Base-by-base conservation (phyloP, 768 basidiomycete genomes). In the Pulveroboletus sp. region DNA sequence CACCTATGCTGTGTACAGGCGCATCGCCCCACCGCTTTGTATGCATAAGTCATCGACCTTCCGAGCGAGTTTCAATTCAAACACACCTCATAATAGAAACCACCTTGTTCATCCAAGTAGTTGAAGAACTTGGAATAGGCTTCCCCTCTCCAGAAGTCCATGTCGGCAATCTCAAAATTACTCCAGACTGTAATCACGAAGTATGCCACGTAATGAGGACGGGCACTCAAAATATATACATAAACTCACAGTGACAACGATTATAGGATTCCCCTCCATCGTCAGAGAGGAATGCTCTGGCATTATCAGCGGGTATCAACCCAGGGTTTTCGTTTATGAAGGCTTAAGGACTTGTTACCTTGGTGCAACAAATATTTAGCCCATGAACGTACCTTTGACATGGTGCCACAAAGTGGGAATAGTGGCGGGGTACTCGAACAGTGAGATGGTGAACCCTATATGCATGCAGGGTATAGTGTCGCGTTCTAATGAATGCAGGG, bases 1-100 rank as follows among this genome's bases (percentile, higher is more conserved):
- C 89, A 6, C 84, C 90, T 49, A 93, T 89, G 46, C 84, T 86
- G 58, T 92, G 91, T 0, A 93, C 85, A 0, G 89, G 89, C 1
- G 90, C 91, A 63, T 92, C 91, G 27, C 91, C 90, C 88, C 87
- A 87, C 36, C 85, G 76, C 78, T 87, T 46, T 30, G 6, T 27
- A 31, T 17, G 26, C 26, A 24, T 31, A 15, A 46, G 39, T 37
- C 18, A 40, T 43, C 17, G 10, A 33, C 49, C 6, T 36, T 21
- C n/a, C 21, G 17, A 38, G 7, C 30, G n/a, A 35, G 11, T 17
- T 36, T 36, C 35, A 14, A 55, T 45, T 24, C 13, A 10, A 30
- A 63, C 71, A 9, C 27, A 86, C 86, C 82, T 93, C 91, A 60
- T 93, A 93, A 71, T 93, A 93, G 69, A 94, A 93, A 5, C 93